phyloP scores from a whole-genome alignment of 2,329 filamentous ascomycete species.

The Paecilomyces variotii region DNA sequence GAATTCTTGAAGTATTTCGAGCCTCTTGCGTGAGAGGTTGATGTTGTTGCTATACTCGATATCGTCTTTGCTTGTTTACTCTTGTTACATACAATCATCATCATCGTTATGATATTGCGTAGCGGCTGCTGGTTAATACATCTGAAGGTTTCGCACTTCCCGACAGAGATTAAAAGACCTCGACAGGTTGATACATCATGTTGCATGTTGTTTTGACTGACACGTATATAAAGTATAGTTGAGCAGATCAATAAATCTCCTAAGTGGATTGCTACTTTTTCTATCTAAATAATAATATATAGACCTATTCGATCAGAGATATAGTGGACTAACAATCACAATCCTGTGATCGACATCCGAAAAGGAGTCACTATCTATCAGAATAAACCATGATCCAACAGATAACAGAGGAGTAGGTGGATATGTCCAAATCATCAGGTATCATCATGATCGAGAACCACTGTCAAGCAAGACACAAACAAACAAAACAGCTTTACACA shows the following conservation, averaged over 20 bases:
- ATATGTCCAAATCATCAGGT: not conserved
- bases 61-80: not conserved
- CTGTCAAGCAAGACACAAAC: not conserved
- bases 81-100: not conserved
- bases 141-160: too few relatives aligned
- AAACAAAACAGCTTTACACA: not conserved
- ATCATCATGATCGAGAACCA: not conserved
- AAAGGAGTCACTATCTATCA: too few relatives aligned
- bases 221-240: too few relatives aligned
- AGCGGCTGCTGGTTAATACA: not conserved
- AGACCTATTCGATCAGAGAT: too few relatives aligned
- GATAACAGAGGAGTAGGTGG: not conserved
- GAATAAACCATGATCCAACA: not conserved
- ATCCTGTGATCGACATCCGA: too few relatives aligned
- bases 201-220: conserved; percentile 9
- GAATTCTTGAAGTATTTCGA: not conserved
- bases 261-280: too few relatives aligned
- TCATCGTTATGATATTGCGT: not conserved
- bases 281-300: too few relatives aligned
- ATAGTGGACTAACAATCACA: too few relatives aligned
- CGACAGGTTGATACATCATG: not conserved
- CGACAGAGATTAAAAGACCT: too few relatives aligned
- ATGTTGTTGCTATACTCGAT: not conserved
- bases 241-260: too few relatives aligned
- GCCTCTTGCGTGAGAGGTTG: not conserved